A percentile compares a stretch with the other conserved stretches of the same genome.
Conservation (phyloP, 208 protist species). For the Leishmania gerbilli region DNA sequence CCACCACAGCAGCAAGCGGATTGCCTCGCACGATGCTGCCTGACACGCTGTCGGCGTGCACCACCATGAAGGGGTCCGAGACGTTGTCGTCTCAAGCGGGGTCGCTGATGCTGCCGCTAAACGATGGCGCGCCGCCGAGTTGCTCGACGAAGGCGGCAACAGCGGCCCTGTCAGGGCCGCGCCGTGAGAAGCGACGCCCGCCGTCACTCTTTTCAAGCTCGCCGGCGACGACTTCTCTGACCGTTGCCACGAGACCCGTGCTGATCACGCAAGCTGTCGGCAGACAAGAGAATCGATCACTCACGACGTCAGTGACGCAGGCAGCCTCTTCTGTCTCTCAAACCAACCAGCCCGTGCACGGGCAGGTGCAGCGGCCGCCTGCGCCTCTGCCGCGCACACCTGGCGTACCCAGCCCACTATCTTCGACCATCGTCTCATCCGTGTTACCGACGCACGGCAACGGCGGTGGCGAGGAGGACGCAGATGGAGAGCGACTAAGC, state of each 20-base stretch:
- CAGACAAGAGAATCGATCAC: not conserved
- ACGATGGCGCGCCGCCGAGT: not conserved
- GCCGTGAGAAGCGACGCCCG: conserved; percentile 6
- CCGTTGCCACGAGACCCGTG: not conserved
- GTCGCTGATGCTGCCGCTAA: not conserved
- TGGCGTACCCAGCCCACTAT: not conserved
- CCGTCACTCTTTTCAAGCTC: conserved; percentile 9
- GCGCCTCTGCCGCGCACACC: not conserved
- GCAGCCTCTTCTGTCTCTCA: not conserved
- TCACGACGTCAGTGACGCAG: not conserved
- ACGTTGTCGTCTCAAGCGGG: not conserved
- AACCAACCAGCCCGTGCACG: not conserved
- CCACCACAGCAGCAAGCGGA: not conserved
- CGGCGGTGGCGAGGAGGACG: not conserved
- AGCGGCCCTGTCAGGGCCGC: not conserved
- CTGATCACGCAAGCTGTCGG: not conserved
- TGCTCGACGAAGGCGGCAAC: not conserved
- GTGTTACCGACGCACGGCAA: not conserved
- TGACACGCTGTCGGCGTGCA: not conserved
- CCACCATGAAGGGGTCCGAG: not conserved
- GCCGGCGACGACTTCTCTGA: not conserved
- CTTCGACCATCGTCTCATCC: not conserved
- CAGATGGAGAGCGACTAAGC: not conserved
- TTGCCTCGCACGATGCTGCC: not conserved
- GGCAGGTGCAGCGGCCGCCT: not conserved